Evolutionary conservation across 257 asterid species (phyloP).

Genomic region (Capsicum chinense): DNA sequence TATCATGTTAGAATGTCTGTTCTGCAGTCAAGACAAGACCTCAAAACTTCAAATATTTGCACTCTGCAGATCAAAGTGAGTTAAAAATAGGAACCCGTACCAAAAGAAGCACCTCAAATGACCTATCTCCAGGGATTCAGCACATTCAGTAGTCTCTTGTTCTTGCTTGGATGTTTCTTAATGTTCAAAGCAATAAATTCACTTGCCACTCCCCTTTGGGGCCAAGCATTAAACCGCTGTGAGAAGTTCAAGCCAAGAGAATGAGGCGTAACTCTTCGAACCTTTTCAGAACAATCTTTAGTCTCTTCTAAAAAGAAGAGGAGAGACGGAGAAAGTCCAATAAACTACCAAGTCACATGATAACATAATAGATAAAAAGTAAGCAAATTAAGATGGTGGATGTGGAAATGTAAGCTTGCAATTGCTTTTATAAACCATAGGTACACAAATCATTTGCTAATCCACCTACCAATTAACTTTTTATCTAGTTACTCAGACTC

Average conservation of each 20-base stretch:
- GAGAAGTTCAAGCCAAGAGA: conserved; percentile 54
- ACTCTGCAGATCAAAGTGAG: no score
- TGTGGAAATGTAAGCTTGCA: neutral
- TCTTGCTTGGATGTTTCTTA: conserved; percentile 37
- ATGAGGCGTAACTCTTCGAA: no score
- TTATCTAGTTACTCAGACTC: no score
- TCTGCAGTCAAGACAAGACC: no score
- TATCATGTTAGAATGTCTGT: no score
- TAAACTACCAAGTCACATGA: neutral
- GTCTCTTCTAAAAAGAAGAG: neutral
- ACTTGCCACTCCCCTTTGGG: conserved; percentile 48
- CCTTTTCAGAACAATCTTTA: conserved; percentile 16
- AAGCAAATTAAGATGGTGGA: neutral
- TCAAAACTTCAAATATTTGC: no score
- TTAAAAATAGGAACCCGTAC: neutral
- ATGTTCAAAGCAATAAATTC: conserved; percentile 37
- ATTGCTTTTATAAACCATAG: neutral
- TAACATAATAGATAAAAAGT: neutral
- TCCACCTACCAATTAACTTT: neutral
- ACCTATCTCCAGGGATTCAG: conserved; percentile 5
- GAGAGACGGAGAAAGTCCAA: neutral
- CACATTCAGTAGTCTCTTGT: conserved; percentile 24
- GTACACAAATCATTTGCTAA: neutral
- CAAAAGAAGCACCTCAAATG: conserved; percentile 33
- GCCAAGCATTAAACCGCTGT: conserved; percentile 64